Base-by-base conservation (phyloP, 345 rosid genomes). In the Pseudoturritis turrita region DNA sequence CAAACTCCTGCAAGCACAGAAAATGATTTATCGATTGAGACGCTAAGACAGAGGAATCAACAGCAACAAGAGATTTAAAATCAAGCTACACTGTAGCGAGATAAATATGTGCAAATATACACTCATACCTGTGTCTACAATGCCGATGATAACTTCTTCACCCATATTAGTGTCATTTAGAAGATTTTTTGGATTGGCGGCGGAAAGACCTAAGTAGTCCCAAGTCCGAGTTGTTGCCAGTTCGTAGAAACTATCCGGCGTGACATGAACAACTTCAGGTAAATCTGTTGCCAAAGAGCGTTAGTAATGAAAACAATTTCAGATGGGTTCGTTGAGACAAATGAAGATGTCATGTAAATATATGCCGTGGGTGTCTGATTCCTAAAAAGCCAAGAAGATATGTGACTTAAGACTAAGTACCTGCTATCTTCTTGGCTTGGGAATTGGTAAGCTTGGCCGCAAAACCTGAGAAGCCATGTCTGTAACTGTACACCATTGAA, bases 381-480 rank as follows among this genome's bases (percentile, higher is more conserved):
- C n/a, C 17, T 17, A 0, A 0, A n/a, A 47, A 10, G 40, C 65
- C 22, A 23, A 59, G 29, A 68, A 29, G 22, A 21, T 2, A 3
- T 4, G 26, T 62, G 25, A 62, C 17, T 22, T 21, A 0, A n/a
- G 35, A 44, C 41, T 12, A 11, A 36, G 36, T 75, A 78, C 83
- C 76, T 2, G 87, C 81, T 22, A 83, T 18, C 29, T 62, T 41
- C 41, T 68, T 77, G 4, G 81, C 84, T 58, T 85, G 79, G 29
- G 76, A 80, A 10, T 83, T 77, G 29, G 79, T 81, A 31, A 87
- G 78, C 47, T 63, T 67, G 12, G 89, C 89, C 0, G 85, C 82
- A 6, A 88, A 81, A 44, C 89, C 89, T 18, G 84, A 82, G 66
- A 88, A 79, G 41, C 78, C 74, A 28, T 72, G 80, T 36, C 79